Evolutionary conservation across 225 moss, liverwort and hornwort genomes (phyloP), one percentile per base, ranked within the genome.

Genomic region (Bryoerythrophyllum caledonicum): DNA sequence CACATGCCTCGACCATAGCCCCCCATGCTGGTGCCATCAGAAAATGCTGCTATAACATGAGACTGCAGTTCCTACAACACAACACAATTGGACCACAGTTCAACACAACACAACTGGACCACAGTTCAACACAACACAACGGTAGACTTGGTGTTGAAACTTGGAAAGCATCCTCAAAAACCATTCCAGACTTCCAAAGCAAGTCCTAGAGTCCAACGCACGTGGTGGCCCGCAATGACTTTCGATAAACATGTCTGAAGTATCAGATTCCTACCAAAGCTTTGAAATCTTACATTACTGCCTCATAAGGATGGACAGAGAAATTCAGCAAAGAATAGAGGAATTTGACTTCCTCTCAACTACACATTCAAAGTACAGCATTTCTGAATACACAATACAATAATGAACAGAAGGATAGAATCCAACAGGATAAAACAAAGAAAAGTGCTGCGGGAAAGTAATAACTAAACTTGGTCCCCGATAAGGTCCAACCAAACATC

Each of bases 21-120:
- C 79, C 87, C 81, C 79, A 87, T 73, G 81, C 81, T 57, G 76
- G 79, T 79, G 87, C 87, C 87, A 87, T 87, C 66, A 63, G 70
- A 76, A 76, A 74, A 37, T 59, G 76, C 75, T 59, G 81, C 73
- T 41, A 52, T 68, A 23, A 60, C 69, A 53, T 15, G 13, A 67
- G 21, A 62, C 74, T 86, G 77, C 72, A 71, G 24, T 68, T 68
- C 70, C 61, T 35, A 21, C 80, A 86, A 44, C 44, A 37, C 60
- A 70, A 56, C 63, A 70, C 74, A 64, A n/a, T n/a, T n/a, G n/a
- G n/a, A n/a, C n/a, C n/a, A n/a, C n/a, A n/a, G n/a, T n/a, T n/a
- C n/a, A n/a, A n/a, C n/a, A n/a, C n/a, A n/a, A n/a, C n/a, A n/a
- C n/a, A n/a, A n/a, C n/a, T n/a, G n/a, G n/a, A n/a, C n/a, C n/a